Percentiles rank a stretch among this genome's conserved stretches.
Conservation (phyloP, 106 monocot genomes). For the Apostasia ramifera region DNA sequence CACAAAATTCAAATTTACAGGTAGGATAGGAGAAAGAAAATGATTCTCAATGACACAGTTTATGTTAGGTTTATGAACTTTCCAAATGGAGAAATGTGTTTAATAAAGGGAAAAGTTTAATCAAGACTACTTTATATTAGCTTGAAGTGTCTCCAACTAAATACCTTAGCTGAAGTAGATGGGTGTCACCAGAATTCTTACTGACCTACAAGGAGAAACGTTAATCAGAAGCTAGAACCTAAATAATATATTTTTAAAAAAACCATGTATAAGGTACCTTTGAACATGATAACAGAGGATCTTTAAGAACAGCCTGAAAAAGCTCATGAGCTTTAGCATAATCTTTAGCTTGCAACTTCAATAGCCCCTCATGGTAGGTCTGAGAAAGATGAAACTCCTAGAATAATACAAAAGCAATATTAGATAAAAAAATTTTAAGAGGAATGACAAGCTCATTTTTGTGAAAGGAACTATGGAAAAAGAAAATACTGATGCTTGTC, state of each 20-base stretch:
- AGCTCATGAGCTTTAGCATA: constrained; percentile 73
- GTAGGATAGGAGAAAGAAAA: too few species aligned
- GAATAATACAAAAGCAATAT: not conserved
- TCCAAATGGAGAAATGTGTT: too few species aligned
- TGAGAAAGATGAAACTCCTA: constrained; percentile 95
- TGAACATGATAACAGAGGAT: constrained; percentile 70
- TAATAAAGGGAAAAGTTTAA: too few species aligned
- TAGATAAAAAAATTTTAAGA: not conserved
- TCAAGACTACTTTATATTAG: not conserved
- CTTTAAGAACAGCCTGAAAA: constrained; percentile 74
- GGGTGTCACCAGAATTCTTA: constrained; percentile 45
- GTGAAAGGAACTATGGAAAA: too few species aligned
- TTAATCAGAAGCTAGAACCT: not conserved
- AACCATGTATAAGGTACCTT: constrained; percentile 19
- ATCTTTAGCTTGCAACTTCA: constrained; percentile 81
- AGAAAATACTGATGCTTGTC: too few species aligned
- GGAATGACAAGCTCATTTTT: too few species aligned
- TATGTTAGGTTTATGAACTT: too few species aligned
- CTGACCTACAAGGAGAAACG: constrained; percentile 26
- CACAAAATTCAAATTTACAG: too few species aligned
- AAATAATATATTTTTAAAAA: not conserved
- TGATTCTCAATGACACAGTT: too few species aligned
- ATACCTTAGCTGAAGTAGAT: constrained; percentile 77
- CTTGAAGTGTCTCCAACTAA: constrained; percentile 1
- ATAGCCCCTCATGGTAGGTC: constrained; percentile 86